Conservation (phyloP, 805 yeast genomes). For the Hanseniaspora singularis region DNA sequence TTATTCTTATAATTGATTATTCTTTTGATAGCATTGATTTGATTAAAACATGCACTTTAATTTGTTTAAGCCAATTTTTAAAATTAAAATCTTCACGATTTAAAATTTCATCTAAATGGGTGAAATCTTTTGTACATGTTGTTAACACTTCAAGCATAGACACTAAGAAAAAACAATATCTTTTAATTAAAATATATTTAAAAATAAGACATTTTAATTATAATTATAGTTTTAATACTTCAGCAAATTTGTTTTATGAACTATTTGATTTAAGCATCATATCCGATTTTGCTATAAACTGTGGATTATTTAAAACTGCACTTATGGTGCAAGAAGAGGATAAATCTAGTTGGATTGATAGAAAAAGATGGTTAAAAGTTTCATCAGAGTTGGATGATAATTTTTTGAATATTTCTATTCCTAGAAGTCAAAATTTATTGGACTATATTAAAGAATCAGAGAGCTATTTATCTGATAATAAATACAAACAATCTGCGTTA, state of each 20-base stretch:
- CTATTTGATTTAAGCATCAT: background rate
- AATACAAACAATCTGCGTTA: background rate
- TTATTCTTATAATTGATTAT: background rate
- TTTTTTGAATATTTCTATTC: conserved; percentile 1
- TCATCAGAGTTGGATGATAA: background rate
- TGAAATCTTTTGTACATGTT: background rate
- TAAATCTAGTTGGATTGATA: background rate
- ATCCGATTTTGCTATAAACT: background rate
- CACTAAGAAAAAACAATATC: background rate
- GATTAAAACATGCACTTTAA: background rate
- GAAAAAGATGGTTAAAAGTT: background rate
- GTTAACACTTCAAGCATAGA: background rate
- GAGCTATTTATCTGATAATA: background rate
- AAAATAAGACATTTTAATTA: background rate
- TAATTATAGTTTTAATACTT: background rate
- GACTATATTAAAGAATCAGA: background rate
- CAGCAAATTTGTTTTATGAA: background rate
- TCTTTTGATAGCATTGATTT: background rate
- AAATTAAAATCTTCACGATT: background rate
- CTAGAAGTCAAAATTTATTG: background rate
- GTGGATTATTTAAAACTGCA: background rate
- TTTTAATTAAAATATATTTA: background rate
- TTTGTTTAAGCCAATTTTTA: background rate
- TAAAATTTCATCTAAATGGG: background rate
- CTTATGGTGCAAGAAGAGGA: conserved; percentile 12